Percentiles rank a stretch among this genome's conserved stretches.
These are phyloP conservation scores for Geotrichum klebahnii DNA, from an alignment of 1,139 yeast genomes.

Conservation along the genomic window DNA sequence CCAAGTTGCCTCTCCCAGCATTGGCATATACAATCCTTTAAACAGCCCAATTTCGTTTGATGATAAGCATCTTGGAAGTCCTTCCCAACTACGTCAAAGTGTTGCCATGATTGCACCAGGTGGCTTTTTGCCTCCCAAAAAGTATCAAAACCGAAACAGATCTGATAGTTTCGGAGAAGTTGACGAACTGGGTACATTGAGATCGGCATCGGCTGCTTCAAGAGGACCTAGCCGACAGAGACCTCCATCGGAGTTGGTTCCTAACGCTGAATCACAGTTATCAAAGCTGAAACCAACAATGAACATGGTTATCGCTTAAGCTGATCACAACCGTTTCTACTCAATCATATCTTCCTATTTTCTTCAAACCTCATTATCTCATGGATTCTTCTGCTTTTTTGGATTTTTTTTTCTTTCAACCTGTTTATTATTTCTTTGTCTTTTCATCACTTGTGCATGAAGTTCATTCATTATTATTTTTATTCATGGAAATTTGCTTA, in stretches of 20 bases:
- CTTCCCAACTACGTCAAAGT: conserved; percentile 35
- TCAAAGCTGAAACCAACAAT: conserved; percentile 33
- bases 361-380: no score
- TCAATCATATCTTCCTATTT: not conserved
- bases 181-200: conserved; percentile 4
- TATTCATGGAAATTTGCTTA: no score
- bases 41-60: conserved; percentile 20
- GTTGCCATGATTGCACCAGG: conserved; percentile 32
- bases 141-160: conserved; percentile 25
- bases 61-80: conserved; percentile 32
- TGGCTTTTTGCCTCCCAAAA: conserved; percentile 37
- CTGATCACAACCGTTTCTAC: conserved; percentile 1
- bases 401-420: conserved; percentile 1
- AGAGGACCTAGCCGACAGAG: conserved; percentile 2
- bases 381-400: not conserved
- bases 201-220: conserved; percentile 2
- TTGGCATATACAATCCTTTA: conserved; percentile 27
- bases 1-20: conserved; percentile 22
- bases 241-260: conserved; percentile 28
- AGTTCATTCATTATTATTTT: no score
- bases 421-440: not conserved
- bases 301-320: conserved; percentile 30
- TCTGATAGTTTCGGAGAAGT: conserved; percentile 1
- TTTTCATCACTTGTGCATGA: not conserved
- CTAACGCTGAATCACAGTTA: conserved; percentile 28